These are phyloP conservation scores for Penicillium ochrochloron DNA, from an alignment of 495 filamentous ascomycete genomes.

Conservation along the genomic window DNA sequence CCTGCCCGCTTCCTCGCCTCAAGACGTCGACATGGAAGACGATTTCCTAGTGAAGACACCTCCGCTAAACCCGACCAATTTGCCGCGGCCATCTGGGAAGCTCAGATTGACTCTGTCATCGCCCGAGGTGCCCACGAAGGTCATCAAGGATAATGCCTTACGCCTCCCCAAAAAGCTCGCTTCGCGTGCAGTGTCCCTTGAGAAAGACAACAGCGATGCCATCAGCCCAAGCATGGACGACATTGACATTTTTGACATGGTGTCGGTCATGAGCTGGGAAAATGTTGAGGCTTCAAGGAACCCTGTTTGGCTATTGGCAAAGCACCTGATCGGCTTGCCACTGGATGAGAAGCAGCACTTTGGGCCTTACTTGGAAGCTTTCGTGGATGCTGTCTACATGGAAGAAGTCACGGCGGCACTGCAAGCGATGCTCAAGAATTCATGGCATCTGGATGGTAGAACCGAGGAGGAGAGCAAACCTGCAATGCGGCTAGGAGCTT, in stretches of 20 bases:
- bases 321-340: slow-evolving; percentile 10
- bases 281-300: slow-evolving; percentile 6
- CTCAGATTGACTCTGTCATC: neutral
- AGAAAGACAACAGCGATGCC: neutral
- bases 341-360: neutral
- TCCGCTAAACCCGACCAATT: neutral
- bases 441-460: neutral
- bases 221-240: slow-evolving; percentile 1
- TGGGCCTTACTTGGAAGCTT: neutral
- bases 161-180: neutral
- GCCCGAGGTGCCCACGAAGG: neutral
- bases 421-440: slow-evolving; percentile 16
- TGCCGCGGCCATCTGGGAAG: neutral
- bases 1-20: slow-evolving; percentile 1
- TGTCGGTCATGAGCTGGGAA: slow-evolving; percentile 1
- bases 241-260: slow-evolving; percentile 5
- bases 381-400: slow-evolving; percentile 4
- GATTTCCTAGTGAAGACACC: slow-evolving; percentile 4
- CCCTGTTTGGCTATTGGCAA: slow-evolving; percentile 18
- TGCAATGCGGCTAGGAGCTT: slow-evolving; percentile 38
- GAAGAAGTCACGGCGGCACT: slow-evolving; percentile 15
- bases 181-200: neutral
- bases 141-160: neutral
- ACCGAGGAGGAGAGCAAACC: slow-evolving; percentile 12
- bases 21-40: slow-evolving; percentile 8